These are phyloP conservation scores for Xanthoceras sorbifolium DNA, from an alignment of 345 rosid species.

Conservation along the genomic window DNA sequence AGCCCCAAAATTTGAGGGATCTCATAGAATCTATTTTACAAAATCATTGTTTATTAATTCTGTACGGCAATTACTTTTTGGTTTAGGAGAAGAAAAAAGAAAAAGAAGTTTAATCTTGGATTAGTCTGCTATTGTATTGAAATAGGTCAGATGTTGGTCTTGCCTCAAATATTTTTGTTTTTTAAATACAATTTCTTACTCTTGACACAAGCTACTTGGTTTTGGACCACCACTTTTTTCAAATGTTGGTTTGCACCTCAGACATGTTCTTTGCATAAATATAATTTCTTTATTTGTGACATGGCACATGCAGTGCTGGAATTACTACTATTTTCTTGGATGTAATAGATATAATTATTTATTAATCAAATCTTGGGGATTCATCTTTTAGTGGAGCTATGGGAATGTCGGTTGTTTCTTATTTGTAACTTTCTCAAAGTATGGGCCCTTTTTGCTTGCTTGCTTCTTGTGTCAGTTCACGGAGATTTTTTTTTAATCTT, in stretches of 20 bases:
- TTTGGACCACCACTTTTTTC: background rate
- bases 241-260: background rate
- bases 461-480: background rate
- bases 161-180: background rate
- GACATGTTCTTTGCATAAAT: background rate
- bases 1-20: background rate
- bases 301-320: background rate
- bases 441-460: background rate
- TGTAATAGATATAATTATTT: background rate
- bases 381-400: background rate
- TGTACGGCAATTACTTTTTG: background rate
- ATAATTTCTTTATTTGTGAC: background rate
- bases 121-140: background rate
- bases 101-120: background rate
- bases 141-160: background rate
- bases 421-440: background rate
- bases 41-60: background rate
- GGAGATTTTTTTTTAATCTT: background rate
- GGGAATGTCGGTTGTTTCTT: background rate
- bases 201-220: background rate
- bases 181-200: background rate
- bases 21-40: background rate
- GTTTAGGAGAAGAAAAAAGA: no score
- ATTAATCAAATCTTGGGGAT: background rate
- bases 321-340: background rate